These are phyloP conservation scores for Tillandsia fasciculata DNA, from an alignment of 176 grass and related monocot genomes.

Conservation along the genomic window DNA sequence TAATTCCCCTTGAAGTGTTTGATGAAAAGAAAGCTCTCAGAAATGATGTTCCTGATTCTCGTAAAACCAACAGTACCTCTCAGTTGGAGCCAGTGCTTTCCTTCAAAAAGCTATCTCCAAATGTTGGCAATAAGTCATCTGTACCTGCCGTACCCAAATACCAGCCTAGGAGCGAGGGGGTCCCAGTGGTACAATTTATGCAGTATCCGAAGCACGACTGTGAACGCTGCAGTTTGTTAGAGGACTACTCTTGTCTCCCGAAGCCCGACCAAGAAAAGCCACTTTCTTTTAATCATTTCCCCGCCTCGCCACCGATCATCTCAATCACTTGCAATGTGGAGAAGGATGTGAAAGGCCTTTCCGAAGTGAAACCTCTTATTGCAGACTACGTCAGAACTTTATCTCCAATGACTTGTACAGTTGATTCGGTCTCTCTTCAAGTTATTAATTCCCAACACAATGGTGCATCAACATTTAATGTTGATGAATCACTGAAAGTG, in stretches of 20 bases:
- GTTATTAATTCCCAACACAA: slow-evolving; percentile 25
- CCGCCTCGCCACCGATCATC: slow-evolving; percentile 34
- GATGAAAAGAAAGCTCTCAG: slow-evolving; percentile 30
- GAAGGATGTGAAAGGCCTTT: slow-evolving; percentile 28
- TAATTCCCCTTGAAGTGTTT: slow-evolving; percentile 14
- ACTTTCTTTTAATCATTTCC: slow-evolving; percentile 26
- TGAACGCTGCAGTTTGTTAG: slow-evolving; percentile 56
- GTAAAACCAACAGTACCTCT: slow-evolving; percentile 30
- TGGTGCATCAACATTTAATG: slow-evolving; percentile 28
- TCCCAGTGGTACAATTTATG: slow-evolving; percentile 62
- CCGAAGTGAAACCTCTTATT: slow-evolving; percentile 54
- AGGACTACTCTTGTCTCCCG: slow-evolving; percentile 72
- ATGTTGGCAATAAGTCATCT: slow-evolving; percentile 42
- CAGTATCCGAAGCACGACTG: slow-evolving; percentile 76
- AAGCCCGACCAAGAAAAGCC: slow-evolving; percentile 46
- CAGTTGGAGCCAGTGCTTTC: slow-evolving; percentile 48
- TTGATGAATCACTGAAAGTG: slow-evolving; percentile 29
- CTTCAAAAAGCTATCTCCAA: slow-evolving; percentile 40
- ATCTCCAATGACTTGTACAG: slow-evolving; percentile 49
- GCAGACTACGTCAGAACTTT: slow-evolving; percentile 47
- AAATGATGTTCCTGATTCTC: slow-evolving; percentile 24
- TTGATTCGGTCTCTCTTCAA: slow-evolving; percentile 54
- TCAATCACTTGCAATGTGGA: slow-evolving; percentile 41
- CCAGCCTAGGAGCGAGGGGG: slow-evolving; percentile 34
- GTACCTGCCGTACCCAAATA: slow-evolving; percentile 50